Evolutionary conservation across 2,329 filamentous ascomycete genomes (phyloP), one percentile per base, ranked within the genome.

Genomic region (Neoscytalidium dimidiatum): DNA sequence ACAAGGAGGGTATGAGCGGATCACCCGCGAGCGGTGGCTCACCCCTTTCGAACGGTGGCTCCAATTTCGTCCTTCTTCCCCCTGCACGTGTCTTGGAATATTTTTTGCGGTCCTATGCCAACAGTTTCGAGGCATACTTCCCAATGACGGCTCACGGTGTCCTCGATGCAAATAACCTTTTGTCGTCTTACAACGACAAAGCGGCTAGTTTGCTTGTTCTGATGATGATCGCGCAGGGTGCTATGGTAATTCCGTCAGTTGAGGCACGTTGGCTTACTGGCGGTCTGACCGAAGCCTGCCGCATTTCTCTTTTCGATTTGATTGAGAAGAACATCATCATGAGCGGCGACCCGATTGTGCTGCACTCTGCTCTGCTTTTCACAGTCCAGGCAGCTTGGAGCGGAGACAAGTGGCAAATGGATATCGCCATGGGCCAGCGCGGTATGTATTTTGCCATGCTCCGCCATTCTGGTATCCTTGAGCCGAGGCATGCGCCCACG

Each of bases 361-460:
- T 91, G 49, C 84, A 88, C 43, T 88, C 87, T 53, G 88, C 88
- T 0, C 78, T 91, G 13, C 82, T 91, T 3, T 90, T 90, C 73
- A 90, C 86, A 1, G 83, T 88, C 1, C 82, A 90, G 28, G 89
- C 88, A 7, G 87, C 87, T 1, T 92, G 89, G 89, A 90, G 88
- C 72, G 89, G 89, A 51, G 89, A 91, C 74, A 91, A 91, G 76
- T 91, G 89, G 88, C 86, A 90, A 68, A 91, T 91, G 88, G 88
- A 91, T 71, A 90, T 91, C 68, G 86, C 88, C 46, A 90, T 91
- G 87, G 88, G 89, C 31, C 89, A 91, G 74, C 83, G 88, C 53
- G 87, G 87, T 65, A 91, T 91, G 87, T 91, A 91, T 73, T 83
- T 90, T 66, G 84, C 88, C 66, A 91, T 91, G 89, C 78, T 91